Base-by-base conservation (phyloP, 495 filamentous ascomycete species). In the Aspergillus egyptiacus region DNA sequence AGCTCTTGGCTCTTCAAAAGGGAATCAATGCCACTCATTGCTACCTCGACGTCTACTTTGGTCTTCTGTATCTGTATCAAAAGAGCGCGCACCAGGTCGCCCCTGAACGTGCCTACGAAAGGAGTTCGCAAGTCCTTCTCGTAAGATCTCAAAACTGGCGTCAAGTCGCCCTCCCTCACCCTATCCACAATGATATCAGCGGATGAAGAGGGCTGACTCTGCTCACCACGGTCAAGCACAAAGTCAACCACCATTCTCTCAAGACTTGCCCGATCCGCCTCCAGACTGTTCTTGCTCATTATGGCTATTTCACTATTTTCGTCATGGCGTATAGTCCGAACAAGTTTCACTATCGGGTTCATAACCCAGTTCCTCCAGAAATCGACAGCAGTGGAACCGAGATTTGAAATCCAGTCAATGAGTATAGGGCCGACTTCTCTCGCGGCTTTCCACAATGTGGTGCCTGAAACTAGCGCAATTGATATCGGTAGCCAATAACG, bases 161-260 rank as follows among this genome's bases (percentile, higher is more conserved):
- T 96, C 49, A 98, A 74, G 59, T 98, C 93, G 2, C 93, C 93
- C 59, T 96, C 89, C 51, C 79, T 80, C 2, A 96, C 90, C 53
- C 86, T 88, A 11, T 76, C 66, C 35, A 83, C 73, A 46, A 97
- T 83, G 7, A 83, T 74, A 2, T 79, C 65, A 33, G 93, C 80
- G 14, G 24, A 17, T 17, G 20, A 36, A 50, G 13, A 3, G 22
- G 9, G n/a, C 20, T 41, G 4, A 5, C 63, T 9, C 74, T 68
- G 60, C 23, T 75, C 70, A 5, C 86, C 81, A 56, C 87, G 85
- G 48, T 95, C 88, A 13, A 82, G 69, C 6, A 88, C 85, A 69
- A 97, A 98, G 56, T 97, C 91, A 13, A 97, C 84, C 2, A 97
- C 93, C 93, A 98, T 98, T 28, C 93, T 82, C 63, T 98, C 93